These are phyloP conservation scores for Cordia subcordata DNA, from an alignment of 257 asterid species.

Conservation along the genomic window DNA sequence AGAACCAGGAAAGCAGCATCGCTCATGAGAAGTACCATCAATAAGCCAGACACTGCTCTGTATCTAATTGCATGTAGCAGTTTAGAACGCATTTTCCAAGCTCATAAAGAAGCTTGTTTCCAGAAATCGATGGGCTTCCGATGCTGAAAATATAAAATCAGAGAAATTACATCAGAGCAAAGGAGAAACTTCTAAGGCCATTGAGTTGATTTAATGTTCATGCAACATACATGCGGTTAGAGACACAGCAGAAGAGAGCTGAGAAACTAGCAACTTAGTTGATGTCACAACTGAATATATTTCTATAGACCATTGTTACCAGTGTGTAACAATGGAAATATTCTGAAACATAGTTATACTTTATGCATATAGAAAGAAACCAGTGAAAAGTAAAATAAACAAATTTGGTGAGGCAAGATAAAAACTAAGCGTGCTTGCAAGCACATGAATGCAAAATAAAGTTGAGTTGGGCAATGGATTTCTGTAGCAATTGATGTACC, in stretches of 20 bases:
- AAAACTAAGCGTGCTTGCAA: not conserved
- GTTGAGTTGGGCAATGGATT: not conserved
- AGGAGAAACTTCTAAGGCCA: not conserved
- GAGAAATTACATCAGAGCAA: not conserved
- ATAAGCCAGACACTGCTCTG: not conserved
- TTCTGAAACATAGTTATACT: too few species aligned
- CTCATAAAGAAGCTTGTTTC: constrained; percentile 1
- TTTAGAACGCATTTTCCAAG: not conserved
- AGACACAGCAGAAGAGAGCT: not conserved
- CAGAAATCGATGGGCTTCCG: constrained; percentile 8
- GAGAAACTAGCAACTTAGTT: not conserved
- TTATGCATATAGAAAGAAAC: too few species aligned
- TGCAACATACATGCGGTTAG: not conserved
- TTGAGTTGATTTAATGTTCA: too few species aligned
- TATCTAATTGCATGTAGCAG: not conserved
- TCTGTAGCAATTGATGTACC: constrained; percentile 15
- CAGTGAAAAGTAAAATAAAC: not conserved
- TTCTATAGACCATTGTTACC: too few species aligned
- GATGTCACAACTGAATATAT: too few species aligned
- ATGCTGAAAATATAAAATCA: constrained; percentile 1
- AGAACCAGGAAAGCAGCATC: too few species aligned
- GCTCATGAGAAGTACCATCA: not conserved
- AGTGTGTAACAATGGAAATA: too few species aligned
- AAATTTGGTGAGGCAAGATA: not conserved
- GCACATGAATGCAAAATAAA: not conserved